These are phyloP conservation scores for Cynanchum wilfordii DNA, from an alignment of 257 asterid species.

Conservation along the genomic window DNA sequence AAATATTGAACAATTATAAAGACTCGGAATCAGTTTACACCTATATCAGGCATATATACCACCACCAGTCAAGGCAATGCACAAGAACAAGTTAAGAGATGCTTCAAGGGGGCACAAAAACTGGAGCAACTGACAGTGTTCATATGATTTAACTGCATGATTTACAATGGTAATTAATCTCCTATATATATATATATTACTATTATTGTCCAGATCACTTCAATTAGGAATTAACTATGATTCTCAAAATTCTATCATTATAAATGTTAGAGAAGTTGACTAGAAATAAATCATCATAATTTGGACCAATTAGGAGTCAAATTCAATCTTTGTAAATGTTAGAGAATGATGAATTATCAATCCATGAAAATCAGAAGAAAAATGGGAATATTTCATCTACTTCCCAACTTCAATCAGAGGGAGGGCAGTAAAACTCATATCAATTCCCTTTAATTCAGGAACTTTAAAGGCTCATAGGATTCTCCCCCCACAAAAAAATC, in stretches of 20 bases:
- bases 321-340: background rate
- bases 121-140: background rate
- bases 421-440: background rate
- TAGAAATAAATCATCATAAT: too few relatives aligned
- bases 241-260: too few relatives aligned
- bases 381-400: background rate
- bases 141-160: background rate
- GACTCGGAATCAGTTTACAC: background rate
- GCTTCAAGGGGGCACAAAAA: background rate
- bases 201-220: too few relatives aligned
- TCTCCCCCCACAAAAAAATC: background rate
- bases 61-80: background rate
- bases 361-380: background rate
- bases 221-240: too few relatives aligned
- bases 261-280: too few relatives aligned
- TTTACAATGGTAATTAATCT: too few relatives aligned
- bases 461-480: background rate
- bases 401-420: background rate
- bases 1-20: background rate
- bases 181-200: too few relatives aligned
- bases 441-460: background rate
- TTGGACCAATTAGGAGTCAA: background rate
- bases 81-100: background rate
- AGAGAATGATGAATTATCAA: background rate
- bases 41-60: background rate